Evolutionary conservation across 306 rosid species (phyloP).

Genomic region (Comarum palustre): DNA sequence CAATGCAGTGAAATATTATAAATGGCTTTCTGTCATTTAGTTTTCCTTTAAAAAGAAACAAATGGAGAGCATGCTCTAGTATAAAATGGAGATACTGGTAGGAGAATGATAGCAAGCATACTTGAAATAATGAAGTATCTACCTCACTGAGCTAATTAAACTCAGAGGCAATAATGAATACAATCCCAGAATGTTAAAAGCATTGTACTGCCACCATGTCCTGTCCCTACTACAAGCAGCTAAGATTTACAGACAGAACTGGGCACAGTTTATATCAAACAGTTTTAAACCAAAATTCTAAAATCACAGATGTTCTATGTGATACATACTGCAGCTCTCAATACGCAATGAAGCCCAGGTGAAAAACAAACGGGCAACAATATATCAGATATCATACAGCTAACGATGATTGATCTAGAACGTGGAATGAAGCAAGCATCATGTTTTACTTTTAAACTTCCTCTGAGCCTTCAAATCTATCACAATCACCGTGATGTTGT

Average conservation of each 20-base stretch:
- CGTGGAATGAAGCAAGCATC: conserved; percentile 24
- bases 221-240: conserved; percentile 39
- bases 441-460: conserved; percentile 72
- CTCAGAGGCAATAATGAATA: conserved; percentile 65
- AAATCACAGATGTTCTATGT: conserved; percentile 42
- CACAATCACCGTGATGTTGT: conserved; percentile 75
- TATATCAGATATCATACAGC: conserved; percentile 39
- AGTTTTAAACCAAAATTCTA: conserved; percentile 37
- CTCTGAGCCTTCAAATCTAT: conserved; percentile 87
- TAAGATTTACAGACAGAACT: conserved; percentile 59
- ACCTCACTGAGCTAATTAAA: conserved; percentile 55
- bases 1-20: no score
- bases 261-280: conserved; percentile 31
- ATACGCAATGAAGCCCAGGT: conserved; percentile 48
- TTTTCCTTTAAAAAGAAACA: no score
- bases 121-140: conserved; percentile 38
- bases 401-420: conserved; percentile 12
- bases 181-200: conserved; percentile 41
- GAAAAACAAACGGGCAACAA: conserved; percentile 65
- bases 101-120: conserved; percentile 6
- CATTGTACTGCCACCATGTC: conserved; percentile 34
- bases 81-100: not conserved
- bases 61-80: not conserved
- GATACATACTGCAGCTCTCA: conserved; percentile 44
- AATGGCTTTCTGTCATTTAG: not conserved